phyloP scores from a whole-genome alignment of 1,284 basidiomycete genomes.

The Cryptococcus deneoformans region DNA sequence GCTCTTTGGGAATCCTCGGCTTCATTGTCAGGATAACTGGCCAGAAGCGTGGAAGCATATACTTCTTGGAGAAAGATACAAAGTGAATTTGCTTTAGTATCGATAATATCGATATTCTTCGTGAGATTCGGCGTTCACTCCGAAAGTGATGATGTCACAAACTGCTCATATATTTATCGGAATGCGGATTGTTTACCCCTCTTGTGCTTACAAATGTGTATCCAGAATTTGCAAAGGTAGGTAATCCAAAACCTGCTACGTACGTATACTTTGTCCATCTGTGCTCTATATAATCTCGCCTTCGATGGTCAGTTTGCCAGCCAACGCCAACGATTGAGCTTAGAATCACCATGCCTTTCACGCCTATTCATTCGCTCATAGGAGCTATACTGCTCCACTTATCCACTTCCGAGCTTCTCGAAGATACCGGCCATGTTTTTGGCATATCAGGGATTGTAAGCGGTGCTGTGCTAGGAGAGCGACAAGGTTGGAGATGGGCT shows the following conservation, averaged over 20 bases:
- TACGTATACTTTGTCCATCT: no score
- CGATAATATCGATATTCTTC: no score
- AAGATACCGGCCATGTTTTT: constrained; percentile 60
- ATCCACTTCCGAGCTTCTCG: constrained; percentile 57
- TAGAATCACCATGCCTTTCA: constrained; percentile 35
- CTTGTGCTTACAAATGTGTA: no score
- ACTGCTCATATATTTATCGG: no score
- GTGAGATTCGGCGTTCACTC: no score
- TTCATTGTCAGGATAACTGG: neutral
- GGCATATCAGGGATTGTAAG: constrained; percentile 65
- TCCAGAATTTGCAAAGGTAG: no score
- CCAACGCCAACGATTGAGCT: no score
- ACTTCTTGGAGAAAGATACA: neutral
- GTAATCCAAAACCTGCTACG: no score
- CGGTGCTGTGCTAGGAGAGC: constrained; percentile 56
- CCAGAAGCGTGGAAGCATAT: neutral
- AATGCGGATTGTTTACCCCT: no score
- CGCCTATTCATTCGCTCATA: constrained; percentile 60
- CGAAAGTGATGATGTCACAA: no score
- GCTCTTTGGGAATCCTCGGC: constrained; percentile 2
- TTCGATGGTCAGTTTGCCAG: no score
- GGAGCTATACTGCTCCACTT: constrained; percentile 61
- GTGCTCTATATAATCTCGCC: no score
- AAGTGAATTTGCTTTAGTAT: neutral
- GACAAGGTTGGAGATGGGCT: constrained; percentile 39